phyloP scores from a whole-genome alignment of 140 eudicot species.

The Bidens hawaiensis region DNA sequence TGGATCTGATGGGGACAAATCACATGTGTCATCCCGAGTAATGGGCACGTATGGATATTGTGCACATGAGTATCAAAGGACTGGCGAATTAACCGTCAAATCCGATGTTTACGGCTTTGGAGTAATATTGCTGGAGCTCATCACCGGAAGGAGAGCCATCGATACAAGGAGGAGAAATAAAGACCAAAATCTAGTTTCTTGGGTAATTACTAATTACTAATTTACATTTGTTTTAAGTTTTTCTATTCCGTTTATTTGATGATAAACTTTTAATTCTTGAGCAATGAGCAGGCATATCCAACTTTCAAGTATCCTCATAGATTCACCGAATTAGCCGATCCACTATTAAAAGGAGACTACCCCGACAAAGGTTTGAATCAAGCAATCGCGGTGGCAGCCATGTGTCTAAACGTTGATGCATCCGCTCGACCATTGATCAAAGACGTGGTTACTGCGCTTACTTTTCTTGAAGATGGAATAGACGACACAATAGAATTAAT shows the following conservation, averaged over 20 bases:
- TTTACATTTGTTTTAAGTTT: neutral
- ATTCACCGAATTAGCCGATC: conserved; percentile 49
- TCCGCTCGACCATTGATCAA: conserved; percentile 45
- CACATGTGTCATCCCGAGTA: conserved; percentile 69
- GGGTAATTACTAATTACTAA: conserved; percentile 38
- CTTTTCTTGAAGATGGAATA: conserved; percentile 16
- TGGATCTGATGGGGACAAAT: conserved; percentile 35
- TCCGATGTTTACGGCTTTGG: conserved; percentile 54
- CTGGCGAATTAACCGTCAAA: conserved; percentile 41
- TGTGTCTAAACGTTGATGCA: conserved; percentile 57
- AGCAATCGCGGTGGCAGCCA: conserved; percentile 55
- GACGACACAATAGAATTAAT: conserved; percentile 8
- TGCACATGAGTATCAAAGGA: conserved; percentile 45
- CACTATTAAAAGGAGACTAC: conserved; percentile 28
- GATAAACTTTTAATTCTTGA: neutral
- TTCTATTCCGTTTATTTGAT: neutral
- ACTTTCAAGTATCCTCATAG: conserved; percentile 36
- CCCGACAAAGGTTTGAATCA: conserved; percentile 42
- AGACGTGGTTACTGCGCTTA: conserved; percentile 55
- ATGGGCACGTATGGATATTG: conserved; percentile 45
- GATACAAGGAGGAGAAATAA: conserved; percentile 21
- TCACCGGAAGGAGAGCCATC: conserved; percentile 43
- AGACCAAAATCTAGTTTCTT: conserved; percentile 38
- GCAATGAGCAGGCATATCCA: conserved; percentile 47
- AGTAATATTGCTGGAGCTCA: conserved; percentile 46